Conservation (phyloP, 2,329 filamentous ascomycete species). For the Cylindrodendrum hubeiense region DNA sequence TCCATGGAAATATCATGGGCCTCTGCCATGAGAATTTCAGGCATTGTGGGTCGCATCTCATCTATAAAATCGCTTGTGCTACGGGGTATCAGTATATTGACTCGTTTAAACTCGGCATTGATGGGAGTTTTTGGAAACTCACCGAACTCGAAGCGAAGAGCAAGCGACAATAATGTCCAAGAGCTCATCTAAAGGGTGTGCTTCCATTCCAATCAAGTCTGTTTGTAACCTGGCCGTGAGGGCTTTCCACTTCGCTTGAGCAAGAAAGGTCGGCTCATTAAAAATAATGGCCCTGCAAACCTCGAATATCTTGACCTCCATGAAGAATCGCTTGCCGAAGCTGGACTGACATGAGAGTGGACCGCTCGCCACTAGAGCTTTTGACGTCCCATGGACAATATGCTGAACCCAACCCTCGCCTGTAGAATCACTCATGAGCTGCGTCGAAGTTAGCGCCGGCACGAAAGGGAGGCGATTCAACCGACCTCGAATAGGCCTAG, state of each 20-base stretch:
- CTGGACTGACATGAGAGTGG: conserved; percentile 40
- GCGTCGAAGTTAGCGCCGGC: background rate
- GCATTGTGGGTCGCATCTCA: rapidly evolving
- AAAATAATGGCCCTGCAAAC: conserved; percentile 49
- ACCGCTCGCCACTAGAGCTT: conserved; percentile 46
- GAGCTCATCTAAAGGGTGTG: conserved; percentile 37
- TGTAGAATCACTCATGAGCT: conserved; percentile 50
- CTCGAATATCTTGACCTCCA: conserved; percentile 48
- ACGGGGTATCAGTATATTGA: background rate
- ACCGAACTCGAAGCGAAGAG: conserved; percentile 48
- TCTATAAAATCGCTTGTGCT: conserved; percentile 27
- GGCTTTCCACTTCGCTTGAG: conserved; percentile 37
- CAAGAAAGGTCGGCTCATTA: conserved; percentile 45
- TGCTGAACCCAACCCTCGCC: conserved; percentile 51
- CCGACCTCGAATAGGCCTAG: conserved; percentile 51
- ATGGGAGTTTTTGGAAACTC: conserved; percentile 7
- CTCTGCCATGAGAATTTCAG: rapidly evolving
- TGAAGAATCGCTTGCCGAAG: conserved; percentile 44
- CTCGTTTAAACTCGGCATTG: background rate
- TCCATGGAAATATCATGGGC: conserved; percentile 29
- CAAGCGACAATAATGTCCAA: conserved; percentile 48
- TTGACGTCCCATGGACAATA: conserved; percentile 50
- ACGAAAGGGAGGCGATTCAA: background rate
- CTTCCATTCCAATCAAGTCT: rapidly evolving
- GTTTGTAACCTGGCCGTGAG: conserved; percentile 14